Conservation (phyloP, 2,329 filamentous ascomycete species). For the Chaetomiaceae sp. region DNA sequence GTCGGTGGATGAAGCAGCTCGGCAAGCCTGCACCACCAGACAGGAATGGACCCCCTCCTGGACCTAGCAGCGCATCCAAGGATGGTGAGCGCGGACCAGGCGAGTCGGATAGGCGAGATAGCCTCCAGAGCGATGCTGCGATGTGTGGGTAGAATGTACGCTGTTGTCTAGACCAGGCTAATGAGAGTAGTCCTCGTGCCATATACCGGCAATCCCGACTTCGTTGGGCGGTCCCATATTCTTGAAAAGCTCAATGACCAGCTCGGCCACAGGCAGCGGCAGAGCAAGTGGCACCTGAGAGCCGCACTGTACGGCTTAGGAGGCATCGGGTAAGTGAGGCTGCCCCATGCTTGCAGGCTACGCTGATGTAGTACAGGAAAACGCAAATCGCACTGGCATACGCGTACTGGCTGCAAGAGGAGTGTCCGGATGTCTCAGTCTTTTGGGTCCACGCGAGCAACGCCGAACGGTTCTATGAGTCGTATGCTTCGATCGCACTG, state of each 20-base stretch:
- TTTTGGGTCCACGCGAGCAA: constrained; percentile 36
- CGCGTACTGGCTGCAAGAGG: constrained; percentile 24
- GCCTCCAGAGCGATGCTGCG: neutral
- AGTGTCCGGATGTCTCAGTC: constrained; percentile 26
- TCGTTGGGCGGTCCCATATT: constrained; percentile 14
- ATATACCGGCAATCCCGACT: constrained; percentile 14
- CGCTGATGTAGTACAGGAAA: constrained; percentile 26
- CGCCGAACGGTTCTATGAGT: constrained; percentile 28
- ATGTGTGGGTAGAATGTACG: neutral
- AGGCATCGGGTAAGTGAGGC: constrained; percentile 26
- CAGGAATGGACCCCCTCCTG: neutral
- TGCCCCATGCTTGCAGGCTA: neutral
- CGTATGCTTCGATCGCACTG: constrained; percentile 28
- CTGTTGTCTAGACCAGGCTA: neutral
- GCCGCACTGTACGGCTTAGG: constrained; percentile 27
- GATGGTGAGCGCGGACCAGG: neutral
- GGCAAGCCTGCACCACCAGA: neutral
- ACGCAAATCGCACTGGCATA: constrained; percentile 33
- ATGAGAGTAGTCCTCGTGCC: constrained; percentile 17
- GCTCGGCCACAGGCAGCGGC: neutral
- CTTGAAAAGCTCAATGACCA: constrained; percentile 10
- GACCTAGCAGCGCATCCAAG: neutral
- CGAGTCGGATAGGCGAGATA: neutral
- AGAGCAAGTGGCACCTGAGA: constrained; percentile 5
- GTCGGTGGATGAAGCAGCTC: constrained; percentile 21